A percentile compares a stretch with the other conserved stretches of the same genome.
Conservation (phyloP, 2,329 filamentous ascomycete species). For the Diaporthe vexans region DNA sequence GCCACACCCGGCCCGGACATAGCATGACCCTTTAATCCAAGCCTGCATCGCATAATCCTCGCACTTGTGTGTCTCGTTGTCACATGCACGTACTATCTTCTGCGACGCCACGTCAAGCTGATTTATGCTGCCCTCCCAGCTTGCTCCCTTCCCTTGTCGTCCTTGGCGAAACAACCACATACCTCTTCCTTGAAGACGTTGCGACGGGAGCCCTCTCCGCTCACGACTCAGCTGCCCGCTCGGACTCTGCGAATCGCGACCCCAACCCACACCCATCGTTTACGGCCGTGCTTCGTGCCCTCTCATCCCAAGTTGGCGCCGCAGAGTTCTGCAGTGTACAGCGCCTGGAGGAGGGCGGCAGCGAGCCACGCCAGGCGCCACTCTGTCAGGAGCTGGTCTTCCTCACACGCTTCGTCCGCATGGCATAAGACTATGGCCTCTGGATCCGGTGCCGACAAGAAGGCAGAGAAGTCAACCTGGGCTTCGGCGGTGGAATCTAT, state of each 20-base stretch:
- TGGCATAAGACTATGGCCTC: constrained; percentile 55
- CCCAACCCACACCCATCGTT: not conserved
- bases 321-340: constrained; percentile 7
- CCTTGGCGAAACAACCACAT: not conserved
- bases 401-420: constrained; percentile 37
- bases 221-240: constrained; percentile 10
- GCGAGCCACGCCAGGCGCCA: constrained; percentile 37
- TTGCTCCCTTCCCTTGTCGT: not conserved
- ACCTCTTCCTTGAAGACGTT: not conserved
- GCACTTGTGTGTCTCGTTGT: not conserved
- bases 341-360: constrained; percentile 37
- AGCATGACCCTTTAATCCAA: constrained; percentile 20
- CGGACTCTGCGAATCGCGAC: constrained; percentile 21
- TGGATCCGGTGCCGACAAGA: constrained; percentile 57
- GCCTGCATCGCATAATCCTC: constrained; percentile 5
- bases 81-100: not conserved
- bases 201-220: not conserved
- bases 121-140: constrained; percentile 19
- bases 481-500: constrained; percentile 73
- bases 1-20: not conserved
- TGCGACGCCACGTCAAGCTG: constrained; percentile 22
- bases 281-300: constrained; percentile 14
- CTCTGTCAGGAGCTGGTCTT: constrained; percentile 41
- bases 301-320: constrained; percentile 27
- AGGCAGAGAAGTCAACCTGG: constrained; percentile 71